These are phyloP conservation scores for Pleurotus giganteus DNA, from an alignment of 768 basidiomycete genomes.

Conservation along the genomic window DNA sequence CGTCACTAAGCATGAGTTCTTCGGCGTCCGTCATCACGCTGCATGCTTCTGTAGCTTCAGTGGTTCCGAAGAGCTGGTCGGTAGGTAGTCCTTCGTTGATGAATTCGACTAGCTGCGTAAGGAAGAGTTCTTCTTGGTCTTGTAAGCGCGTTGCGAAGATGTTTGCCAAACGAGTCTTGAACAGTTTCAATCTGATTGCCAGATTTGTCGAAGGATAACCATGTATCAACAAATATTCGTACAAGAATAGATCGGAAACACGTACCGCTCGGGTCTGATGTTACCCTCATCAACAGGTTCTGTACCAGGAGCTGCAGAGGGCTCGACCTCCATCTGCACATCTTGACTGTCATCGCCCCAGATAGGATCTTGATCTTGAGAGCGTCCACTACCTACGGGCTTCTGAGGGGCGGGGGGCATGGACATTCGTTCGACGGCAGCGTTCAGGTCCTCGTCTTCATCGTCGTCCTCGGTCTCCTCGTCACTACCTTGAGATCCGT, in stretches of 20 bases:
- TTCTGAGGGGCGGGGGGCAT: constrained; percentile 37
- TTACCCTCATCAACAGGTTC: constrained; percentile 38
- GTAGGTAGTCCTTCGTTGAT: constrained; percentile 77
- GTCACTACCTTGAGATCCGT: constrained; percentile 51
- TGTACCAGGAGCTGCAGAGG: constrained; percentile 30
- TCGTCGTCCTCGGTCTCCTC: constrained; percentile 44
- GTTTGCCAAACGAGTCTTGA: constrained; percentile 74
- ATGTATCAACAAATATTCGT: constrained; percentile 2
- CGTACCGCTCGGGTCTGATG: constrained; percentile 59
- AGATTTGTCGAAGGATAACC: constrained; percentile 10
- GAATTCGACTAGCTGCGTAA: constrained; percentile 64
- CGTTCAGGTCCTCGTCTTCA: constrained; percentile 13
- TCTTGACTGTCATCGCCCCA: constrained; percentile 73
- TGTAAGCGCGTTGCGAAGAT: constrained; percentile 66
- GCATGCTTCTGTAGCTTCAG: constrained; percentile 75
- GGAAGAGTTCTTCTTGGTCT: constrained; percentile 74
- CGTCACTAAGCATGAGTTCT: constrained; percentile 87
- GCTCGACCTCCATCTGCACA: constrained; percentile 54
- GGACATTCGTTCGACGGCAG: constrained; percentile 45
- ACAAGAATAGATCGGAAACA: constrained; percentile 14
- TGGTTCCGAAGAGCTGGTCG: constrained; percentile 71
- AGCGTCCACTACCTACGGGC: constrained; percentile 19
- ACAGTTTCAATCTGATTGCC: constrained; percentile 63
- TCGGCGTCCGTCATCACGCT: constrained; percentile 74
- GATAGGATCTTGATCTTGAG: constrained; percentile 49